Base-by-base conservation (phyloP, 2,329 filamentous ascomycete species). In the Neoscytalidium dimidiatum region DNA sequence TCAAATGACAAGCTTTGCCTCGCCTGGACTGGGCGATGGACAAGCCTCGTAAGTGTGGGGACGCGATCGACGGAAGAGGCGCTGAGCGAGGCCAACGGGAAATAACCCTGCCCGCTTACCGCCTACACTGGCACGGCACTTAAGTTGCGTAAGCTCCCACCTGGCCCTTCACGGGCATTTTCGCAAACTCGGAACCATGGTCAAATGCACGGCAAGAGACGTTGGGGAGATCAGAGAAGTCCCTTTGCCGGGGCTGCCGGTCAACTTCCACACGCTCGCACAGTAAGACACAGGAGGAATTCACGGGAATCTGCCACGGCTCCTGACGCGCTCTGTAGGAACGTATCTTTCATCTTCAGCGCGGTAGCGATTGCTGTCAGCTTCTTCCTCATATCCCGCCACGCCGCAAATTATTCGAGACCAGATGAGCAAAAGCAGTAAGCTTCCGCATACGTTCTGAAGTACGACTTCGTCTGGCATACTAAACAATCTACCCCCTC, bases 391-490 rank as follows among this genome's bases (percentile, higher is more conserved):
- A 85, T 88, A 64, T 77, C 83, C 68, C 78, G 79, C 67, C 86
- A 88, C 77, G 84, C 85, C 2, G 84, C 79, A 11, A 86, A 88
- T 71, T 89, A 88, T 76, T 79, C 82, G 65, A 83, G 82, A 71
- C 85, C 86, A 6, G 80, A 79, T 67, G 85, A 89, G 73, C 86
- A 89, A 72, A 84, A 82, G 70, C 84, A 88, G 83, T 85, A 73
- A 63, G 81, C 78, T 61, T 23, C 17, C 29, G 31, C 19, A 19
- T 2, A 17, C 7, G 31, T 14, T 26, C 29, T n/a, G n/a, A n/a
- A n/a, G n/a, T n/a, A n/a, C n/a, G n/a, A n/a, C n/a, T n/a, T n/a
- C n/a, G n/a, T n/a, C 13, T 43, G 33, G 29, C 17, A 5, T 43
- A 23, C 31, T 28, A 21, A n/a, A n/a, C n/a, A n/a, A 17, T 33